Percentiles rank a stretch among this genome's conserved stretches.
Conservation (phyloP, 106 monocot species). For the Dendrobium nobile region DNA sequence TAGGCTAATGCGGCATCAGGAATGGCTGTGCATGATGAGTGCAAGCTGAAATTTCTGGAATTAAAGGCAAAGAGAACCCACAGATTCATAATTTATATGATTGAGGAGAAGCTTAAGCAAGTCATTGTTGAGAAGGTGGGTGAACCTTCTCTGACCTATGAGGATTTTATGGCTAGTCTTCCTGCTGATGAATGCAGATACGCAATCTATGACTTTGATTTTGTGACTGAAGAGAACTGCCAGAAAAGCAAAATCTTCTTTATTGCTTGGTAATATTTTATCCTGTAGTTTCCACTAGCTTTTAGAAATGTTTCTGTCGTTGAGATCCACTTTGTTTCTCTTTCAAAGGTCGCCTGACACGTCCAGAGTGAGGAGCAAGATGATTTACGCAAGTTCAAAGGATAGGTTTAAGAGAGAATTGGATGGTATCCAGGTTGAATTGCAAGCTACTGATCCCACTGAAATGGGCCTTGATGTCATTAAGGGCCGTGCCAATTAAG, state of each 20-base stretch:
- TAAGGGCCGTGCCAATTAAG: conserved; percentile 12
- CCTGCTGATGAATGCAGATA: conserved; percentile 17
- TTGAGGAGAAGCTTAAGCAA: conserved; percentile 19
- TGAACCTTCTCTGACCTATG: conserved; percentile 13
- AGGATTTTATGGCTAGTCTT: conserved; percentile 16
- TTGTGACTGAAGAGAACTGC: conserved; percentile 3
- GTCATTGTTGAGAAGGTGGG: conserved; percentile 20
- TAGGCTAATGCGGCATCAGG: background rate
- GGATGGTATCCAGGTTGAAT: conserved; percentile 8
- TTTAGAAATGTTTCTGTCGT: background rate
- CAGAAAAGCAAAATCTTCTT: conserved; percentile 12
- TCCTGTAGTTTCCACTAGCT: background rate
- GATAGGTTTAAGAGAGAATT: conserved; percentile 10
- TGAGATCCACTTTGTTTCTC: background rate
- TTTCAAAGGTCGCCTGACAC: conserved; percentile 10
- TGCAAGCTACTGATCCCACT: conserved; percentile 14
- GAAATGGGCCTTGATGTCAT: conserved; percentile 18
- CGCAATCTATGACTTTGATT: conserved; percentile 26
- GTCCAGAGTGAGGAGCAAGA: conserved; percentile 7
- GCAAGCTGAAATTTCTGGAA: conserved; percentile 1
- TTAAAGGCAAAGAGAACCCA: conserved; percentile 2
- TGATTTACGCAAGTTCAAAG: conserved; percentile 9
- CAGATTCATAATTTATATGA: conserved; percentile 8
- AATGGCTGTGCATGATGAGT: background rate
- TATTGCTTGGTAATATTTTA: conserved; percentile 5